Percentiles rank a stretch among this genome's conserved stretches.
phyloP scores from a whole-genome alignment of 176 grass and related monocot genomes.

The Dactylis glomerata region DNA sequence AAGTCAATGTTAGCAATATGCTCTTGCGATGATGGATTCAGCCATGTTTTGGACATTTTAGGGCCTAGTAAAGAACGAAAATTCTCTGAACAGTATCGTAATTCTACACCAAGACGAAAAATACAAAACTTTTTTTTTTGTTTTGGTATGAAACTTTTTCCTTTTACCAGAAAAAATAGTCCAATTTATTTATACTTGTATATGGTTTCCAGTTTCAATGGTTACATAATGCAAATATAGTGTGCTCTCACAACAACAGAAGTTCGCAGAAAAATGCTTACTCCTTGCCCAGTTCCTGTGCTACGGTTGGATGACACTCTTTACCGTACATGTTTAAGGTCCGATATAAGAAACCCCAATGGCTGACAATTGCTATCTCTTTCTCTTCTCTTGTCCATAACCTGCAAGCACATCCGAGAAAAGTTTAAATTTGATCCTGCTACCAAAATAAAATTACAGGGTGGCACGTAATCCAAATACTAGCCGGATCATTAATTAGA shows the following conservation, averaged over 20 bases:
- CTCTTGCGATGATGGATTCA: neutral
- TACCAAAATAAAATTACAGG: neutral
- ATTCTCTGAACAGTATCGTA: neutral
- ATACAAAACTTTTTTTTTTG: neutral
- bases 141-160: neutral
- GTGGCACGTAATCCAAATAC: too few relatives aligned
- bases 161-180: too few relatives aligned
- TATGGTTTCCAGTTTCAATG: neutral
- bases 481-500: neutral
- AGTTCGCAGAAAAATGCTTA: constrained; percentile 29
- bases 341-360: constrained; percentile 65
- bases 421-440: neutral
- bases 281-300: constrained; percentile 56
- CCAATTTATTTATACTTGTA: neutral
- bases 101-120: neutral
- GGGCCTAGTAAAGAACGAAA: neutral
- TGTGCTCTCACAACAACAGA: neutral
- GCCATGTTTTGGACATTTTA: neutral
- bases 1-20: constrained; percentile 1
- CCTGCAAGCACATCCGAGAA: constrained; percentile 45
- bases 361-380: constrained; percentile 74
- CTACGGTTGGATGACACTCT: constrained; percentile 62
- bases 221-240: neutral
- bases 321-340: constrained; percentile 59
- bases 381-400: constrained; percentile 87